A percentile compares a stretch with the other conserved stretches of the same genome.
phyloP scores from a whole-genome alignment of 176 grass and related monocot species.

The Musa itinerans region DNA sequence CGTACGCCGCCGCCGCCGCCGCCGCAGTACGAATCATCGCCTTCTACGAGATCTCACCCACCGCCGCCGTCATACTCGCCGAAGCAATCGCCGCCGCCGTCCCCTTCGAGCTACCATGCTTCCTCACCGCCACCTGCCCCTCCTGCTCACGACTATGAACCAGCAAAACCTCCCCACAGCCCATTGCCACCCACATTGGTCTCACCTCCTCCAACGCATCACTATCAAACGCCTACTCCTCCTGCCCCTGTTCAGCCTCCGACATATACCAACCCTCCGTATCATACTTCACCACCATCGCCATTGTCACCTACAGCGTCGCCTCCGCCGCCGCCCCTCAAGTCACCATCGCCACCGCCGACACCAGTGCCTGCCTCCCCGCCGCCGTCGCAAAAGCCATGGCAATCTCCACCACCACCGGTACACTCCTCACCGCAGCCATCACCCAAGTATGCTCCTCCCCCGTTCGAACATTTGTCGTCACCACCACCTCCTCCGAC shows the following conservation, averaged over 20 bases:
- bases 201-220: not conserved
- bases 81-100: constrained; percentile 25
- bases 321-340: not conserved
- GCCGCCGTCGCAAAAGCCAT: not conserved
- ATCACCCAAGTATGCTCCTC: constrained; percentile 17
- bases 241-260: not conserved
- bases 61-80: constrained; percentile 3
- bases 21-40: constrained; percentile 10
- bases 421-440: not conserved
- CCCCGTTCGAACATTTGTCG: constrained; percentile 6
- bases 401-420: not conserved
- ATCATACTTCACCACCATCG: not conserved
- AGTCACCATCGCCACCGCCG: not conserved
- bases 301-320: not conserved
- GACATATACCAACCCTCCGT: not conserved
- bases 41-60: constrained; percentile 13
- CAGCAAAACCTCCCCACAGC: not conserved
- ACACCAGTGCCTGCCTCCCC: not conserved
- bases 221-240: not conserved
- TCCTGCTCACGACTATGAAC: not conserved
- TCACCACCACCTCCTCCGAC: constrained; percentile 18
- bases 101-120: constrained; percentile 9
- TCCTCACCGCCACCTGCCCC: constrained; percentile 22
- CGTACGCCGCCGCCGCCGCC: constrained; percentile 20
- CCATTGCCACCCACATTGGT: not conserved